Percentiles rank a stretch among this genome's conserved stretches.
phyloP scores from a whole-genome alignment of 2,329 filamentous ascomycete genomes.

The Hypoxylon sp. region DNA sequence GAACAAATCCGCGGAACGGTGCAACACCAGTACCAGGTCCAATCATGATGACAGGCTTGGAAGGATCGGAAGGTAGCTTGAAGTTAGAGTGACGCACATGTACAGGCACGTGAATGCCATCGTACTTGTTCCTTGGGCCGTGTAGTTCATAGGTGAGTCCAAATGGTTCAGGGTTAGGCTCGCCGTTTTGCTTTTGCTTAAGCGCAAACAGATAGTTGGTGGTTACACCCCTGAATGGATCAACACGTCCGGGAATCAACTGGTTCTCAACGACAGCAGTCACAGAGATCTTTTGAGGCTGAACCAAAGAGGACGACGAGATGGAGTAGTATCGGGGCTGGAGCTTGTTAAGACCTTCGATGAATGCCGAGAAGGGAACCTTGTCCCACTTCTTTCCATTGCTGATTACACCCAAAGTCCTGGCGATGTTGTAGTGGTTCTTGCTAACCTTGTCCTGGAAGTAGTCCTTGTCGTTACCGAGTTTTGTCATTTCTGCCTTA shows the following conservation, averaged over 20 bases:
- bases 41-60: constrained; percentile 94
- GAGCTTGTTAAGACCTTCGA: constrained; percentile 92
- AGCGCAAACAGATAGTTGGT: constrained; percentile 96
- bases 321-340: constrained; percentile 99
- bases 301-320: constrained; percentile 92
- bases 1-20: constrained; percentile 93
- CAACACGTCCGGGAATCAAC: constrained; percentile 76
- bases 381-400: constrained; percentile 80
- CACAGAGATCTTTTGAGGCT: constrained; percentile 93
- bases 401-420: constrained; percentile 77
- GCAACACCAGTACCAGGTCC: constrained; percentile 96
- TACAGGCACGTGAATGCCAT: constrained; percentile 92
- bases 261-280: constrained; percentile 93
- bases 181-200: constrained; percentile 95
- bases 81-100: constrained; percentile 99
- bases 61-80: constrained; percentile 94
- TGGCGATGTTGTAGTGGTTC: constrained; percentile 88
- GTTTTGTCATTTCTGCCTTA: constrained; percentile 87
- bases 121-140: constrained; percentile 95
- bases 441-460: constrained; percentile 86
- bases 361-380: constrained; percentile 92
- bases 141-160: constrained; percentile 86
- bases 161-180: constrained; percentile 81
- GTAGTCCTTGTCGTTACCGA: constrained; percentile 93
- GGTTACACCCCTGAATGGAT: constrained; percentile 89